Percentiles rank a stretch among this genome's conserved stretches.
These are phyloP conservation scores for Neolentinus lepideus DNA, from an alignment of 1,284 basidiomycete genomes.

Conservation along the genomic window DNA sequence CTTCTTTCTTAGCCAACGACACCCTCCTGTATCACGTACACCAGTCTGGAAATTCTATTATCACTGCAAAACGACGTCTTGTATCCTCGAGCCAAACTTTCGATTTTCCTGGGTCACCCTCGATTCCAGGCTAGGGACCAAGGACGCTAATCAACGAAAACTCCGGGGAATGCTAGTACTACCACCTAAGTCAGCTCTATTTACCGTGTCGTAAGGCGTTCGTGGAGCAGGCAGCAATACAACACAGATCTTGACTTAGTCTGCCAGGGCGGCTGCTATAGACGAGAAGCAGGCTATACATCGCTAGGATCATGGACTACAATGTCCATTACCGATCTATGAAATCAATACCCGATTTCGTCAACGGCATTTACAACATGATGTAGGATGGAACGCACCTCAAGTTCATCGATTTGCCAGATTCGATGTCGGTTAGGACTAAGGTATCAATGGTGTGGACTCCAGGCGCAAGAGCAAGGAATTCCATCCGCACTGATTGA, in stretches of 20 bases:
- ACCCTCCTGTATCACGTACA: background rate
- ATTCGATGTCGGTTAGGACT: constrained; percentile 68
- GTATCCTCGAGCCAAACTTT: background rate
- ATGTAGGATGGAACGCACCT: constrained; percentile 43
- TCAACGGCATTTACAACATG: too few species aligned
- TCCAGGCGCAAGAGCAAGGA: constrained; percentile 74
- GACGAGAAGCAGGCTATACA: background rate
- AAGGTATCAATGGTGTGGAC: constrained; percentile 73
- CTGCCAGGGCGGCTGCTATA: background rate
- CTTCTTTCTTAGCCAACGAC: background rate
- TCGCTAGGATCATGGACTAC: constrained; percentile 46
- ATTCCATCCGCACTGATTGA: constrained; percentile 82
- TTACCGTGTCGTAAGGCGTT: background rate
- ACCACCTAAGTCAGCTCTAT: background rate
- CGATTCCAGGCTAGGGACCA: too few species aligned
- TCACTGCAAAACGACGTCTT: too few species aligned
- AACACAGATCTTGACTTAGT: background rate
- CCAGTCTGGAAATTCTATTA: background rate
- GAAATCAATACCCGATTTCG: too few species aligned
- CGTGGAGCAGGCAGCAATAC: background rate
- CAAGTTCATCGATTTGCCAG: constrained; percentile 66
- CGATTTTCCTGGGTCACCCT: background rate
- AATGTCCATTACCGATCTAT: constrained; percentile 59
- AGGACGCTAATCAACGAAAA: background rate
- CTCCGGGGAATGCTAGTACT: background rate